phyloP scores from a whole-genome alignment of 2,329 filamentous ascomycete genomes.

The Pseudocercospora macadamiae region DNA sequence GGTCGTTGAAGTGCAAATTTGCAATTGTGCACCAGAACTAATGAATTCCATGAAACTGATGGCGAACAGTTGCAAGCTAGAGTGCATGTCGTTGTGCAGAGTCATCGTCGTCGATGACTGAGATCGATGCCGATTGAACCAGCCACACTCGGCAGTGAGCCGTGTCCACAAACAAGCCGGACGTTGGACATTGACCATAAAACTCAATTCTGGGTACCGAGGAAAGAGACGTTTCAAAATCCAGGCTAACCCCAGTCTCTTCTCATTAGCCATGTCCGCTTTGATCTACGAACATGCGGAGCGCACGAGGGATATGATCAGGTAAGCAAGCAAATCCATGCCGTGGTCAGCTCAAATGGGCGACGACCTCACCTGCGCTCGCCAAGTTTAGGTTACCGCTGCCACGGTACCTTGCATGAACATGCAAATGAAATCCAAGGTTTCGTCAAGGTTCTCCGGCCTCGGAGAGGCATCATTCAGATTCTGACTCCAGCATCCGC shows the following conservation, averaged over 20 bases:
- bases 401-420: neutral
- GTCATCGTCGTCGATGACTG: too few species aligned
- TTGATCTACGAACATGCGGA: conserved; percentile 11
- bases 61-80: too few species aligned
- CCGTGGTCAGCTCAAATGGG: neutral
- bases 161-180: neutral
- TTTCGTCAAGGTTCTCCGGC: neutral
- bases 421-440: neutral
- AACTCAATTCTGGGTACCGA: neutral
- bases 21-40: too few species aligned
- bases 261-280: neutral
- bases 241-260: neutral
- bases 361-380: neutral
- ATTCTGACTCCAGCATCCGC: neutral
- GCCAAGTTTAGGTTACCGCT: neutral
- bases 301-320: neutral
- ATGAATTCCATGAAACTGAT: too few species aligned
- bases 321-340: neutral
- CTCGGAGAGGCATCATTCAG: neutral
- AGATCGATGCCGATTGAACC: neutral
- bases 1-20: too few species aligned
- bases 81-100: too few species aligned
- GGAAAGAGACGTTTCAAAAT: neutral
- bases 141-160: neutral
- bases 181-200: neutral